A percentile compares a stretch with the other conserved stretches of the same genome.
Conservation (phyloP, 352 stramenopile species). For the Blastocystis sp. region DNA sequence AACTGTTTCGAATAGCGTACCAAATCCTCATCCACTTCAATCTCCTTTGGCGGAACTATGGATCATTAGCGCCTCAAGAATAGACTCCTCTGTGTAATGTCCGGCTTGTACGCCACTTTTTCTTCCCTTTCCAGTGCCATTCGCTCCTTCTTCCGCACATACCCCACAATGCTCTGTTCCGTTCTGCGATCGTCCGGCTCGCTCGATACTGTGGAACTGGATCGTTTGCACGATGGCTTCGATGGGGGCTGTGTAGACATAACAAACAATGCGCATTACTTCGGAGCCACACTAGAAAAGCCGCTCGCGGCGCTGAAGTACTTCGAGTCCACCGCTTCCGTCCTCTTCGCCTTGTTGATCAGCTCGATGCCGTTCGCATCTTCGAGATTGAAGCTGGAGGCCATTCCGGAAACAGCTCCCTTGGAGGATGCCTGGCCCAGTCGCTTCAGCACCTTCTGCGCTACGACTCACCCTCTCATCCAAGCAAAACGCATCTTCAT, state of each 20-base stretch:
- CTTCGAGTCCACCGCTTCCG: constrained; percentile 35
- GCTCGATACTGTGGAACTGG: neutral
- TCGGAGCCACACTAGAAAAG: constrained; percentile 66
- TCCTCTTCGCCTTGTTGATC: constrained; percentile 58
- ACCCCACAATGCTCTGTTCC: neutral
- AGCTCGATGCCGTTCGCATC: constrained; percentile 67
- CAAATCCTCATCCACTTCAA: constrained; percentile 50
- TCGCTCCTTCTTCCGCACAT: neutral
- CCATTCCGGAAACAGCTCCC: constrained; percentile 62
- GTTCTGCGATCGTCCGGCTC: neutral
- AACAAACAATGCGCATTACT: constrained; percentile 59
- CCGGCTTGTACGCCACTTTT: neutral
- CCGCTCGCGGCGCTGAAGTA: constrained; percentile 61
- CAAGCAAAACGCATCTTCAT: constrained; percentile 67
- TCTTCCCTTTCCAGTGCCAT: neutral
- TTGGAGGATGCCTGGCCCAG: constrained; percentile 27
- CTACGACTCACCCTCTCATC: constrained; percentile 9
- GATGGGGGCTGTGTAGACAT: constrained; percentile 10
- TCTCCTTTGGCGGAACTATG: constrained; percentile 1
- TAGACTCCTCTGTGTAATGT: neutral
- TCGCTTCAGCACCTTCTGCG: constrained; percentile 50
- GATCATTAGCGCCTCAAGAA: neutral
- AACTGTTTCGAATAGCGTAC: constrained; percentile 53
- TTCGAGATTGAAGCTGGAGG: constrained; percentile 56
- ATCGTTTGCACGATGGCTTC: neutral